Evolutionary conservation across 768 basidiomycete species (phyloP).

Genomic region (Boletus tylopilopsis): DNA sequence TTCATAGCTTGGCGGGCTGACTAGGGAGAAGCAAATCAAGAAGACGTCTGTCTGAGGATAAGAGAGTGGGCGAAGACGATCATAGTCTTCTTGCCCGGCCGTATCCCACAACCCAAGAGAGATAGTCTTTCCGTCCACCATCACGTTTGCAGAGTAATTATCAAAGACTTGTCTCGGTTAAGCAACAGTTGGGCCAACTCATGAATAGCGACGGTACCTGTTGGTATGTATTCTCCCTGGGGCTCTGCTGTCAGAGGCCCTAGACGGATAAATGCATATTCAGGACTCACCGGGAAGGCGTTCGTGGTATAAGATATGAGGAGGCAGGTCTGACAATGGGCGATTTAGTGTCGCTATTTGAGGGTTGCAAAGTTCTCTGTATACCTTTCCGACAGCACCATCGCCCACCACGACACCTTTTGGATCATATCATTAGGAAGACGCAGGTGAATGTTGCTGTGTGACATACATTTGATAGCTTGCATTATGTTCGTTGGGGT

Average conservation of each 20-base stretch:
- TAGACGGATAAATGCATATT: constrained; percentile 12
- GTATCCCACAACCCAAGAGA: constrained; percentile 99
- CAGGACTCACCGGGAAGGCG: constrained; percentile 79
- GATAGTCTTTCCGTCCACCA: constrained; percentile 99
- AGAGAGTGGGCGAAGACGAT: constrained; percentile 93
- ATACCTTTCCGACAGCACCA: constrained; percentile 96
- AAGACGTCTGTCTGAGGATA: constrained; percentile 99
- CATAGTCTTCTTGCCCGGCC: constrained; percentile 99
- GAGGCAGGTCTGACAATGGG: constrained; percentile 76
- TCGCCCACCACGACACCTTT: constrained; percentile 97
- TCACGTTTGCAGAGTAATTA: constrained; percentile 97
- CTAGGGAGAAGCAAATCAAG: constrained; percentile 97
- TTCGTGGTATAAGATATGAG: constrained; percentile 99
- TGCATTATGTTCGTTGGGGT: constrained; percentile 52
- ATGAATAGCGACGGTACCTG: constrained; percentile 48
- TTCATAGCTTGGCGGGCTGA: constrained; percentile 97
- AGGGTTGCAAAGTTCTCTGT: constrained; percentile 22
- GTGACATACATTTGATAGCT: constrained; percentile 83
- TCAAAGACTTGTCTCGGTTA: constrained; percentile 71
- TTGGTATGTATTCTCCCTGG: constrained; percentile 96
- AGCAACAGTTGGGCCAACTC: constrained; percentile 3
- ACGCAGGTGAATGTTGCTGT: constrained; percentile 7
- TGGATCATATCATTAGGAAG: constrained; percentile 30
- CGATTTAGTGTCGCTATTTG: constrained; percentile 12
- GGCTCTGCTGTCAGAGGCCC: constrained; percentile 15